Base-by-base conservation (phyloP, 352 stramenopile genomes). In the Pythium rhizo-oryzae region DNA sequence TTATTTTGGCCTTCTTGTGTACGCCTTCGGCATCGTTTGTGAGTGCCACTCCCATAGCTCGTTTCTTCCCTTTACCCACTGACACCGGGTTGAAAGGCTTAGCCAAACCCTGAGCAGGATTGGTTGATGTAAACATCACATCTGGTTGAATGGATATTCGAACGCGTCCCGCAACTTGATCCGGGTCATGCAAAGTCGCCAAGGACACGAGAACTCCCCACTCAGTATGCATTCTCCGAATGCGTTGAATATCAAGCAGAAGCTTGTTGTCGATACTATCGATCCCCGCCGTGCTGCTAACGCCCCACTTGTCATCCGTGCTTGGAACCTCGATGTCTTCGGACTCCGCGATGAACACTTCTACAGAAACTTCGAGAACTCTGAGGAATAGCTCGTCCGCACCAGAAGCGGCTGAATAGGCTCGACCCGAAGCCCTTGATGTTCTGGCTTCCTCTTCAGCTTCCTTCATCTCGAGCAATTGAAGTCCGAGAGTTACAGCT, bases 131-230 rank as follows among this genome's bases (percentile, higher is more conserved):
- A 61, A 90, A 91, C 39, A 92, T 69, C 16, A 78, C 24, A 2
- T 84, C 69, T 19, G 82, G 75, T 44, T 73, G 68, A 44, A 92
- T 84, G 16, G 80, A 59, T 7, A 61, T 28, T 19, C 81, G 84
- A 30, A 93, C 62, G 39, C 76, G 82, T 4, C 54, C 52, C 30
- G 88, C 75, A 8, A 84, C 75, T 15, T 60, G 51, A 21, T 82
- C 70, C 46, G 72, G 66, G 62, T 91, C 72, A 16, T 79, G 79
- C 4, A 93, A n/a, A 21, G 72, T 79, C 30, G 68, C 70, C 12
- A 93, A 19, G 0, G 85, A 91, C 8, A 93, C 69, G 15, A 91
- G n/a, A 16, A 87, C 44, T n/a, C 72, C 69, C 50, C 81, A 85
- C n/a, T 90, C 76, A 7, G 19, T 58, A 24, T 70, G 23, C 37